Evolutionary conservation across 106 monocot species (phyloP).

Genomic region (Dioscorea zingiberensis): DNA sequence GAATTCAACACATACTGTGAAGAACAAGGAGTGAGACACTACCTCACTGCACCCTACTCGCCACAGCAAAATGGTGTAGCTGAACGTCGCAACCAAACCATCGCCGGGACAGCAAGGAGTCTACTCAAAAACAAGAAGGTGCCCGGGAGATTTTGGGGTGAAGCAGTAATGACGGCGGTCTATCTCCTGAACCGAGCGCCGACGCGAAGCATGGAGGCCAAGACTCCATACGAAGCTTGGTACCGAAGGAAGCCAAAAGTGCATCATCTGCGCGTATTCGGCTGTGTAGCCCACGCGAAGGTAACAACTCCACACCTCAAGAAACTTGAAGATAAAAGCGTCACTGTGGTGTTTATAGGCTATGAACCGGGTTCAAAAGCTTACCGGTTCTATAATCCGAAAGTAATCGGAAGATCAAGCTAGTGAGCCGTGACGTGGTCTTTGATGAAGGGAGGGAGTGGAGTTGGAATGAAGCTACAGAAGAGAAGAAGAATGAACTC

Average conservation of each 20-base stretch:
- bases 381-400: not conserved
- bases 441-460: too few relatives aligned
- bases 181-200: constrained; percentile 13
- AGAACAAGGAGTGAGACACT: too few relatives aligned
- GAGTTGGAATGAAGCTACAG: not conserved
- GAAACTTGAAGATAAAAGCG: too few relatives aligned
- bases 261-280: too few relatives aligned
- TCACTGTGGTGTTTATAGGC: constrained; percentile 9
- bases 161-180: not conserved
- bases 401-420: not conserved
- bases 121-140: too few relatives aligned
- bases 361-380: constrained; percentile 1
- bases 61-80: constrained; percentile 7
- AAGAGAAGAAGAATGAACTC: not conserved
- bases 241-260: too few relatives aligned
- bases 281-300: too few relatives aligned
- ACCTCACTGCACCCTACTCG: constrained; percentile 6
- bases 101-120: constrained; percentile 7
- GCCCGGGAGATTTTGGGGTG: constrained; percentile 12
- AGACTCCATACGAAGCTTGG: too few relatives aligned
- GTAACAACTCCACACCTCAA: too few relatives aligned
- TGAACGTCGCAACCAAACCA: constrained; percentile 7
- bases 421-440: constrained; percentile 5
- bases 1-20: not conserved
- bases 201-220: too few relatives aligned